Evolutionary conservation across 768 basidiomycete genomes (phyloP).

Genomic region (Collybia sordida): DNA sequence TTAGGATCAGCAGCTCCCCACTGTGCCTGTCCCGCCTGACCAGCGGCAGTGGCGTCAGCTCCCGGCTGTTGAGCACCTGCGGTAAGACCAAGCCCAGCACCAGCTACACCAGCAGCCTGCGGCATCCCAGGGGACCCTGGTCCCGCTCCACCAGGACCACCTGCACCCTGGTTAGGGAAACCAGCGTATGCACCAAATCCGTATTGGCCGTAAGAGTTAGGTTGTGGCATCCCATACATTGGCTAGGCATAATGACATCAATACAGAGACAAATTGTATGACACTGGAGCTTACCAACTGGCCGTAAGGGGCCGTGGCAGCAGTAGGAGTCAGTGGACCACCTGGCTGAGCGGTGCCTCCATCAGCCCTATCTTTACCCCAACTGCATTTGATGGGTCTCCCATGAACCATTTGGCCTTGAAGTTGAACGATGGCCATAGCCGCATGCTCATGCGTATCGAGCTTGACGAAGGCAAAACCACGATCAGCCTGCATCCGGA

Average conservation of each 20-base stretch:
- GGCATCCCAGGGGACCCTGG: constrained; percentile 61
- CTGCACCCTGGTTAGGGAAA: constrained; percentile 60
- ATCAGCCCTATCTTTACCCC: constrained; percentile 95
- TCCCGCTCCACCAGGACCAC: constrained; percentile 44
- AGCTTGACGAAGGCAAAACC: constrained; percentile 99
- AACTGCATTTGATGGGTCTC: constrained; percentile 95
- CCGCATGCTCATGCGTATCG: constrained; percentile 97
- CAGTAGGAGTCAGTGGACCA: constrained; percentile 57
- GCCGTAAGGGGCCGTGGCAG: constrained; percentile 67
- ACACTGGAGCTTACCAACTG: constrained; percentile 61
- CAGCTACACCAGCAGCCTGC: constrained; percentile 52
- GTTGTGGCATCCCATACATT: constrained; percentile 90
- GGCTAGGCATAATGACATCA: constrained; percentile 44
- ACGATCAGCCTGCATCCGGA: constrained; percentile 98
- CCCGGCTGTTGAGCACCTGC: constrained; percentile 58
- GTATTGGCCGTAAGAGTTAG: constrained; percentile 76
- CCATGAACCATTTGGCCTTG: constrained; percentile 98
- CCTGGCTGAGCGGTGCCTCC: constrained; percentile 56
- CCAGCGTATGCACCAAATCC: constrained; percentile 75
- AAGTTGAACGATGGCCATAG: constrained; percentile 95
- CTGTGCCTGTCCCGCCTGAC: constrained; percentile 67
- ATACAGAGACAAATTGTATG: neutral
- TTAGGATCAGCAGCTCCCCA: constrained; percentile 76
- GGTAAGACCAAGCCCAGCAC: constrained; percentile 52
- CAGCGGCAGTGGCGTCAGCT: constrained; percentile 52